These are phyloP conservation scores for Chondrus crispus DNA, from an alignment of 23 red algal species.

Conservation along the genomic window DNA sequence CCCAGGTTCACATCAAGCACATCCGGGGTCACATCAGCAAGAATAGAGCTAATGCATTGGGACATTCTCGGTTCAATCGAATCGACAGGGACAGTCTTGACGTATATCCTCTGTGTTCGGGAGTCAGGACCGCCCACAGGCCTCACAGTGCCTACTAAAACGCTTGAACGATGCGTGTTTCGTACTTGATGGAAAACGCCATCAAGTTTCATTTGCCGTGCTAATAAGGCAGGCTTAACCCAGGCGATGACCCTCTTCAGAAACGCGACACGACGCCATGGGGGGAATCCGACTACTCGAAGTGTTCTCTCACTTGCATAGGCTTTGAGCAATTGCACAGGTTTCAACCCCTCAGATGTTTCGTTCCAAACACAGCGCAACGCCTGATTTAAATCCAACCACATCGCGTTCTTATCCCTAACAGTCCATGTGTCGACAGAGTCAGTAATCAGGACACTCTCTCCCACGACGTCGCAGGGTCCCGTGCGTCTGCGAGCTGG, in stretches of 20 bases:
- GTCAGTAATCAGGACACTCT: not conserved
- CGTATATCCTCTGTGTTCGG: not conserved
- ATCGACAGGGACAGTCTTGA: not conserved
- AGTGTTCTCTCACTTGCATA: not conserved
- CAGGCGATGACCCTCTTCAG: not conserved
- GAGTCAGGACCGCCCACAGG: not conserved
- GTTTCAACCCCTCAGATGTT: not conserved
- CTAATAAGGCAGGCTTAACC: not conserved
- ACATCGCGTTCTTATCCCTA: not conserved
- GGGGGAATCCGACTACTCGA: not conserved
- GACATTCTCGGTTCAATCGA: not conserved
- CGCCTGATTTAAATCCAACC: not conserved
- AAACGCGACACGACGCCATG: not conserved
- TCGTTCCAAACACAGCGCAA: not conserved
- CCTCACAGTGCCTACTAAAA: not conserved
- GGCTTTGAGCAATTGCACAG: not conserved
- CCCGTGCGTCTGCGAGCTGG: not conserved
- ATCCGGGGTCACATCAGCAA: not conserved
- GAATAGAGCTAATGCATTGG: not conserved
- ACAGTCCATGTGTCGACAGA: not conserved
- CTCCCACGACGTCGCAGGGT: not conserved
- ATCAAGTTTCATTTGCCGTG: not conserved
- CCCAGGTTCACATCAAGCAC: not conserved
- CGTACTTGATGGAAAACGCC: not conserved
- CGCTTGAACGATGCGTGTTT: not conserved